phyloP scores from a whole-genome alignment of 805 yeast species.

The Metschnikowia lunata region DNA sequence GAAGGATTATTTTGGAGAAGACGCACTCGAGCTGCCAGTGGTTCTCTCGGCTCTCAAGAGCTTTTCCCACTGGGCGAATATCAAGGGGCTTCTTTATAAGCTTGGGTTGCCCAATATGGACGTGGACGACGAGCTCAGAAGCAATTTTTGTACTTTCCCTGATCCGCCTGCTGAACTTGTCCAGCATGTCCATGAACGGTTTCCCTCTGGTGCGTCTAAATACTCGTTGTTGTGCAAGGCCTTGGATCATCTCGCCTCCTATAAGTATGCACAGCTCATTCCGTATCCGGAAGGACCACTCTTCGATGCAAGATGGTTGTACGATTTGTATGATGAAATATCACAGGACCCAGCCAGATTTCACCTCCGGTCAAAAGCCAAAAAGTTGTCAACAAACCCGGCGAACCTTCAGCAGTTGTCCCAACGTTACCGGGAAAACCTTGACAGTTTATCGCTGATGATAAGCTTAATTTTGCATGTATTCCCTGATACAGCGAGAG shows the following conservation, averaged over 20 bases:
- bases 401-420: conserved; percentile 33
- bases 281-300: conserved; percentile 26
- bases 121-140: conserved; percentile 25
- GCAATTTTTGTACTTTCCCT: conserved; percentile 39
- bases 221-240: conserved; percentile 40
- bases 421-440: conserved; percentile 15
- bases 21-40: conserved; percentile 35
- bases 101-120: conserved; percentile 37
- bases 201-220: conserved; percentile 52
- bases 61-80: conserved; percentile 53
- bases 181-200: conserved; percentile 38
- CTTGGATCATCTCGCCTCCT: conserved; percentile 32
- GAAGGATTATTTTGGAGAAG: conserved; percentile 36
- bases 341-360: conserved; percentile 45
- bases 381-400: conserved; percentile 30
- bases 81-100: conserved; percentile 42
- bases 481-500: conserved; percentile 30
- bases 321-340: conserved; percentile 40
- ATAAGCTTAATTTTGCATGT: conserved; percentile 28
- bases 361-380: conserved; percentile 41
- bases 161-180: conserved; percentile 37
- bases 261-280: conserved; percentile 36
- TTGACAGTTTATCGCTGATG: conserved; percentile 22
- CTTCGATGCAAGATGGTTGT: conserved; percentile 31
- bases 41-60: conserved; percentile 47